Conservation (phyloP, 164 flowering plant species). For the Annona squamosa region DNA sequence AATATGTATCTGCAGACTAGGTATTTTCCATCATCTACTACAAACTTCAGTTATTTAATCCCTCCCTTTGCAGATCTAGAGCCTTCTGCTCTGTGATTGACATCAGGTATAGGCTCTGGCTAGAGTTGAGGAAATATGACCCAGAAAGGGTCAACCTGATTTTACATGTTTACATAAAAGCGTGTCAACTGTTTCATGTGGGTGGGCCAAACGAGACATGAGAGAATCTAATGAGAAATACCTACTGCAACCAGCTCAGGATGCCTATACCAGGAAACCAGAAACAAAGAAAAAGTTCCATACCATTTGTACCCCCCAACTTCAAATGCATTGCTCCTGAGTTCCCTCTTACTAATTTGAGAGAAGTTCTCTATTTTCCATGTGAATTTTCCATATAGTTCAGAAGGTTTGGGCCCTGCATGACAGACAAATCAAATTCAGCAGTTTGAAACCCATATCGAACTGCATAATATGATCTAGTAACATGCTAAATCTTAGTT, state of each 20-base stretch:
- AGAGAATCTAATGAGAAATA: no score
- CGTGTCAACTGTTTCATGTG: no score
- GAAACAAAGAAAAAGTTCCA: conserved; percentile 4
- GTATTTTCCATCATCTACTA: no score
- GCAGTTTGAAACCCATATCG: neutral
- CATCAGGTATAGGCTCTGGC: neutral
- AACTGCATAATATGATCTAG: neutral
- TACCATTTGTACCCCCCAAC: conserved; percentile 94
- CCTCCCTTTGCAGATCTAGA: neutral
- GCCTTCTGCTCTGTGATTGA: neutral
- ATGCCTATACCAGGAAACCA: neutral
- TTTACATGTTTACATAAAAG: no score
- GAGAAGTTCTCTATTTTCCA: conserved; percentile 89
- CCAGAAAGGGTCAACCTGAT: neutral
- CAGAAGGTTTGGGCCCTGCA: conserved; percentile 73
- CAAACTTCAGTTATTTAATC: neutral
- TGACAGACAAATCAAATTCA: neutral
- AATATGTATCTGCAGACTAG: no score
- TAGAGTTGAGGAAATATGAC: neutral
- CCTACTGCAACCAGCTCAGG: no score
- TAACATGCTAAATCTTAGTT: neutral
- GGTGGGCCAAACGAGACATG: no score
- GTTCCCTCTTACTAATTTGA: conserved; percentile 74
- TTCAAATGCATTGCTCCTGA: conserved; percentile 73
- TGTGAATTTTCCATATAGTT: conserved; percentile 65